These are phyloP conservation scores for Astrothelium subdiscretum DNA, from an alignment of 495 filamentous ascomycete genomes.

Conservation along the genomic window DNA sequence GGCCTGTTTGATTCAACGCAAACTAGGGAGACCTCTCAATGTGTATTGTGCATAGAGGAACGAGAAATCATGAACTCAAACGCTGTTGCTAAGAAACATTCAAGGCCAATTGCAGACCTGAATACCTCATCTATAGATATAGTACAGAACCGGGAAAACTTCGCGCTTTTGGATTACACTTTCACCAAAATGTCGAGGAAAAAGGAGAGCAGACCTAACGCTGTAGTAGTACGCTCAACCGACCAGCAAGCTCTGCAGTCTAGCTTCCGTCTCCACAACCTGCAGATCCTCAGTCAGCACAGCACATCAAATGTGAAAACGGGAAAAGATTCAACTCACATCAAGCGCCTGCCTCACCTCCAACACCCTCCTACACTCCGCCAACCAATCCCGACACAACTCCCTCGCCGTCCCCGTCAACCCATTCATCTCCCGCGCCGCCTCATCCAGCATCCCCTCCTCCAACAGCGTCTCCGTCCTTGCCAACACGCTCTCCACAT, in stretches of 20 bases:
- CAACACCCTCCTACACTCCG: slow-evolving; percentile 73
- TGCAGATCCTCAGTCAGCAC: slow-evolving; percentile 8
- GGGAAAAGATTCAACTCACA: slow-evolving; percentile 42
- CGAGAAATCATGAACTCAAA: not conserved
- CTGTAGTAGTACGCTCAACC: not conserved
- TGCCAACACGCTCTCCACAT: slow-evolving; percentile 87
- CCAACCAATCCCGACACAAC: slow-evolving; percentile 83
- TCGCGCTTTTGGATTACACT: not conserved
- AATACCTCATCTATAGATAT: not conserved
- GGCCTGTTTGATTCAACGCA: too few relatives aligned
- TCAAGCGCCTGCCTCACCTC: slow-evolving; percentile 94
- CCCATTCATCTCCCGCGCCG: slow-evolving; percentile 88
- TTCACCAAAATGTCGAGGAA: not conserved
- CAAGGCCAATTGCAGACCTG: not conserved
- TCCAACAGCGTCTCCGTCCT: slow-evolving; percentile 80
- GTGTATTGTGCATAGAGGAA: not conserved
- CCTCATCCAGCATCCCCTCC: slow-evolving; percentile 81
- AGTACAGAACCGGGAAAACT: not conserved
- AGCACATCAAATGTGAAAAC: not conserved
- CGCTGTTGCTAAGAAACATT: not conserved
- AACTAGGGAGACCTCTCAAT: not conserved
- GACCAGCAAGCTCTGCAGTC: slow-evolving; percentile 33
- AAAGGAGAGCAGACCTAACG: not conserved
- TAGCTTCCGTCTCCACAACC: slow-evolving; percentile 35
- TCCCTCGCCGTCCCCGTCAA: slow-evolving; percentile 89